A percentile compares a stretch with the other conserved stretches of the same genome.
Evolutionary conservation across 495 filamentous ascomycete genomes (phyloP).

Genomic region (Recurvomyces mirabilis): DNA sequence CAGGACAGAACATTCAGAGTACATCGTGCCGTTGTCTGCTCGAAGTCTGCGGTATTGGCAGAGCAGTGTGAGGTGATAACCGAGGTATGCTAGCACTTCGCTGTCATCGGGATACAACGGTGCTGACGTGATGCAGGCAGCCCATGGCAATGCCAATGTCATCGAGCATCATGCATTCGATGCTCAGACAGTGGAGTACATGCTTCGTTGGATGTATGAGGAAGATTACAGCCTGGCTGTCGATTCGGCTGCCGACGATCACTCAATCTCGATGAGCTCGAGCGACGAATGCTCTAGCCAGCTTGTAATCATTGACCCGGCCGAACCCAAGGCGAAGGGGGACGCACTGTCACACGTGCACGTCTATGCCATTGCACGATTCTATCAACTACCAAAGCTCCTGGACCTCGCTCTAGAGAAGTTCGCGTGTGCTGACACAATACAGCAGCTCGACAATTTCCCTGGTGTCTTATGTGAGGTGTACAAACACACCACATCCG

Average conservation of each 20-base stretch:
- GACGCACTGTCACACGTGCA: background rate
- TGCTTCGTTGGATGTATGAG: constrained; percentile 12
- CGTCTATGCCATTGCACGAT: constrained; percentile 2
- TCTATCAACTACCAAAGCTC: background rate
- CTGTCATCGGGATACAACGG: no score
- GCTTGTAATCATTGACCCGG: background rate
- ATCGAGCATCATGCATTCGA: constrained; percentile 5
- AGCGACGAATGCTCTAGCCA: background rate
- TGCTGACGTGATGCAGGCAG: background rate
- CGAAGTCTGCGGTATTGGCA: constrained; percentile 7
- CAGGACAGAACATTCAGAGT: background rate
- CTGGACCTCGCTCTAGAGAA: background rate
- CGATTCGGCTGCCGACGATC: background rate
- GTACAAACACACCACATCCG: no score
- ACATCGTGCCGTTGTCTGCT: constrained; percentile 7
- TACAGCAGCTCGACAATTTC: no score
- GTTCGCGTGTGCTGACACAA: no score
- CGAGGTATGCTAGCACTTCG: constrained; percentile 21
- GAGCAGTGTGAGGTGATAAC: constrained; percentile 26
- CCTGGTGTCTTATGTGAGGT: no score
- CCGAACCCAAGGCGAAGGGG: background rate
- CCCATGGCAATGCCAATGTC: no score
- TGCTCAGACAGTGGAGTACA: constrained; percentile 5
- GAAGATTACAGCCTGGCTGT: constrained; percentile 6
- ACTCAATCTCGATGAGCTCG: background rate